Percentiles rank a stretch among this genome's conserved stretches.
Evolutionary conservation across 495 filamentous ascomycete species (phyloP).

Genomic region (Penicillium subrubescens): DNA sequence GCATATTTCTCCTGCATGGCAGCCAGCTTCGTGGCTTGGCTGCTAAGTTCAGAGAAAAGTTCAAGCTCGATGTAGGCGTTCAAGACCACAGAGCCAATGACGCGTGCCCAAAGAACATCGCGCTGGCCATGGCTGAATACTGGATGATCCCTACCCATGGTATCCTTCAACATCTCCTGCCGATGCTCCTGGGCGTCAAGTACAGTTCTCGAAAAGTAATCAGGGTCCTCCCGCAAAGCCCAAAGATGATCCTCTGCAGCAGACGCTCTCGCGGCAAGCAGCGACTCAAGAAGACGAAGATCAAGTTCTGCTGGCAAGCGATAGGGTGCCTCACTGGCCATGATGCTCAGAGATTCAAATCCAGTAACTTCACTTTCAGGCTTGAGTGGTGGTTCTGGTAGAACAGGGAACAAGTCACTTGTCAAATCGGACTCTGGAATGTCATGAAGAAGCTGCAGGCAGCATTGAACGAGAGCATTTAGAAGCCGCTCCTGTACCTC

Average conservation of each 20-base stretch:
- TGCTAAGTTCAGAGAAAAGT: background rate
- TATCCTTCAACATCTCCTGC: constrained; percentile 26
- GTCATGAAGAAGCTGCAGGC: background rate
- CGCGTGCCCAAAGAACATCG: background rate
- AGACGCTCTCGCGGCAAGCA: constrained; percentile 39
- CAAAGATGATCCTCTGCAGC: constrained; percentile 54
- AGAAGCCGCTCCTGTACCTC: constrained; percentile 22
- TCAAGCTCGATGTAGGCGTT: background rate
- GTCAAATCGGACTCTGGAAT: background rate
- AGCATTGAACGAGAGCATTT: background rate
- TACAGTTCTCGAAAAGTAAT: constrained; percentile 47
- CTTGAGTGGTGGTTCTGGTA: background rate
- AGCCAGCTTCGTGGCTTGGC: background rate
- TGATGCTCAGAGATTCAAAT: constrained; percentile 28
- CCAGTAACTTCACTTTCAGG: background rate
- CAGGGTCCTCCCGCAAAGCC: constrained; percentile 57
- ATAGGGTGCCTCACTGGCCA: constrained; percentile 51
- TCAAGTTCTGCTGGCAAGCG: constrained; percentile 42
- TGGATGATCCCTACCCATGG: background rate
- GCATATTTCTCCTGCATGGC: background rate
- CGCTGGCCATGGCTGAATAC: background rate
- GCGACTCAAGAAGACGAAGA: constrained; percentile 36
- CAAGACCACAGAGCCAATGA: background rate
- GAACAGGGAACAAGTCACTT: background rate
- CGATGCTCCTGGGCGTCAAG: constrained; percentile 44